Evolutionary conservation across 345 rosid species (phyloP).

Genomic region (Salix udensis): DNA sequence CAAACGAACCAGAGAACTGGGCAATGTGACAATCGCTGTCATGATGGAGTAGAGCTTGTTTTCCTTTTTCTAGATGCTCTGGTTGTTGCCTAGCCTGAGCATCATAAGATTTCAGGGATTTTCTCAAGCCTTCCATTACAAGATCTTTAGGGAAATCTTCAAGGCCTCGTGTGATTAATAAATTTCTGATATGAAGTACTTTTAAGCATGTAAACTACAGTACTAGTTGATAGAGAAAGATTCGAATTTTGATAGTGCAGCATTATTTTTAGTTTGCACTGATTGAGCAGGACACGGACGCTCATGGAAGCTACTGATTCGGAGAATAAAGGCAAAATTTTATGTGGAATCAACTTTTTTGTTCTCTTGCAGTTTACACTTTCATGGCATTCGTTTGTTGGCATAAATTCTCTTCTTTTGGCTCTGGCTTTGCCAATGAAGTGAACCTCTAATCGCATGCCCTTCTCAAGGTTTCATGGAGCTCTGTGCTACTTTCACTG

Average conservation of each 20-base stretch:
- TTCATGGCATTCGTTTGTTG: background rate
- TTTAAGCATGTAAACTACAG: background rate
- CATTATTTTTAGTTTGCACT: background rate
- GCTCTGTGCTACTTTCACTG: background rate
- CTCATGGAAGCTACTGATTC: background rate
- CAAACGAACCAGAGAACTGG: background rate
- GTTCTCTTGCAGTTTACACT: background rate
- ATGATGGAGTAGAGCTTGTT: conserved; percentile 17
- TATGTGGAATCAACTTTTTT: background rate
- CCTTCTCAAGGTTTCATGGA: background rate
- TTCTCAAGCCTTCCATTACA: conserved; percentile 22
- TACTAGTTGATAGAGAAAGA: too few relatives aligned
- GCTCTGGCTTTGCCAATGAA: background rate
- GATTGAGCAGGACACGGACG: background rate
- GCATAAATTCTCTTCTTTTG: background rate
- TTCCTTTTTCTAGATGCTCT: conserved; percentile 15
- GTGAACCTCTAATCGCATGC: background rate
- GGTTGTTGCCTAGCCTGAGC: conserved; percentile 14
- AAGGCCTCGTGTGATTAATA: background rate
- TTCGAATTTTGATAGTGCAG: background rate
- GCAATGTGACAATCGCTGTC: conserved; percentile 7
- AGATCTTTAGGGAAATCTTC: background rate
- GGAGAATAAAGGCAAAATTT: background rate
- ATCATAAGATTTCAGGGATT: conserved; percentile 19
- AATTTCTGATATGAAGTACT: background rate